Evolutionary conservation across 163 green algal genomes (phyloP).

Genomic region (Scenedesmus sp.): DNA sequence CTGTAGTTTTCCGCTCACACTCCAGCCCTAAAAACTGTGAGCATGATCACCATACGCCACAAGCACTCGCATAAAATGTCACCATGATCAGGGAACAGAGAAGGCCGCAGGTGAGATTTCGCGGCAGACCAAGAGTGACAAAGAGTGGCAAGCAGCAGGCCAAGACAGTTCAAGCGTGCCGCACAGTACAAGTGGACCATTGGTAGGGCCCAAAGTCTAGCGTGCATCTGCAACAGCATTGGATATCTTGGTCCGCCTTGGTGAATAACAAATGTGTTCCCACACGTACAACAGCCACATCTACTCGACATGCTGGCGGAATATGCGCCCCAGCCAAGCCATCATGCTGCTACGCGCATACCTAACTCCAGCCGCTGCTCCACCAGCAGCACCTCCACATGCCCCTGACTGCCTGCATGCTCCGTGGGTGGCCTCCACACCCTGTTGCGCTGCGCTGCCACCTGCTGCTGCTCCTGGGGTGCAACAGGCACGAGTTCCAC

Average conservation of each 20-base stretch:
- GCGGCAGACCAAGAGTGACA: too few relatives aligned
- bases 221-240: too few relatives aligned
- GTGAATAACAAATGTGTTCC: too few relatives aligned
- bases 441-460: not conserved
- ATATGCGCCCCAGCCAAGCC: not conserved
- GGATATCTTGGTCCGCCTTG: too few relatives aligned
- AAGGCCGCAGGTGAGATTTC: too few relatives aligned
- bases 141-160: not conserved
- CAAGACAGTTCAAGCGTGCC: not conserved
- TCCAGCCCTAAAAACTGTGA: too few relatives aligned
- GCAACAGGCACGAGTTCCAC: constrained; percentile 2
- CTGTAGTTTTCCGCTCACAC: too few relatives aligned
- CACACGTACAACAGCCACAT: not conserved
- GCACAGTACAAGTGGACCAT: too few relatives aligned
- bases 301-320: not conserved
- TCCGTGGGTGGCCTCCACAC: not conserved
- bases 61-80: too few relatives aligned
- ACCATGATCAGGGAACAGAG: too few relatives aligned
- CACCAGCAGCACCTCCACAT: not conserved
- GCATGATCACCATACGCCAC: too few relatives aligned
- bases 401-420: not conserved
- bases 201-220: too few relatives aligned
- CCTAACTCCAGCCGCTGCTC: not conserved
- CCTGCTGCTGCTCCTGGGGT: not conserved
- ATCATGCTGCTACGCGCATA: not conserved